Evolutionary conservation across 495 filamentous ascomycete genomes (phyloP).

Genomic region (Arthonia radiata): DNA sequence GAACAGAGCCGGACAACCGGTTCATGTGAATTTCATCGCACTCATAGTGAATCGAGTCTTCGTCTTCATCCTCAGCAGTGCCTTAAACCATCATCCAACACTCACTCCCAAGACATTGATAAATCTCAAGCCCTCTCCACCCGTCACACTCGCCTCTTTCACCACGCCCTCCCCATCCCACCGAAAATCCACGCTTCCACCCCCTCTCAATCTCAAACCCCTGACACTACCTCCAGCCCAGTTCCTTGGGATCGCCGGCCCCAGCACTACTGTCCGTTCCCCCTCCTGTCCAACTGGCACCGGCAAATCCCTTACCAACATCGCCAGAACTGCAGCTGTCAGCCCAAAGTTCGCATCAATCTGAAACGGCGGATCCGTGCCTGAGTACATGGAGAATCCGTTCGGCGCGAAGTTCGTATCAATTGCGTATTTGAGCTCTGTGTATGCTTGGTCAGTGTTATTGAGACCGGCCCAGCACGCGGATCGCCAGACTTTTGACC

Average conservation of each 20-base stretch:
- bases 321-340: constrained; percentile 19
- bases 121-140: too few relatives aligned
- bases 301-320: constrained; percentile 21
- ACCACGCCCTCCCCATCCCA: constrained; percentile 16
- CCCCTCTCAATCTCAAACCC: constrained; percentile 17
- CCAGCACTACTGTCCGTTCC: constrained; percentile 14
- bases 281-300: constrained; percentile 4
- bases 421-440: constrained; percentile 17
- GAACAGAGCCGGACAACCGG: too few relatives aligned
- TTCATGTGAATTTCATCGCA: too few relatives aligned
- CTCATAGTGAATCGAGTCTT: too few relatives aligned
- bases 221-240: constrained; percentile 16
- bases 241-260: constrained; percentile 17
- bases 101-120: too few relatives aligned
- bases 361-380: constrained; percentile 20
- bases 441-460: constrained; percentile 20
- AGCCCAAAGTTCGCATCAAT: constrained; percentile 31
- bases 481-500: constrained; percentile 29
- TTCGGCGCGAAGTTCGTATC: constrained; percentile 22
- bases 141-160: constrained; percentile 7
- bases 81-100: too few relatives aligned
- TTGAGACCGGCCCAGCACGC: constrained; percentile 27
- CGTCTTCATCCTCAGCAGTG: too few relatives aligned
- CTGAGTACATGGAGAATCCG: constrained; percentile 21
- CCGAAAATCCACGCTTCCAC: constrained; percentile 15